phyloP scores from a whole-genome alignment of 495 filamentous ascomycete genomes.

The Neurospora africana region DNA sequence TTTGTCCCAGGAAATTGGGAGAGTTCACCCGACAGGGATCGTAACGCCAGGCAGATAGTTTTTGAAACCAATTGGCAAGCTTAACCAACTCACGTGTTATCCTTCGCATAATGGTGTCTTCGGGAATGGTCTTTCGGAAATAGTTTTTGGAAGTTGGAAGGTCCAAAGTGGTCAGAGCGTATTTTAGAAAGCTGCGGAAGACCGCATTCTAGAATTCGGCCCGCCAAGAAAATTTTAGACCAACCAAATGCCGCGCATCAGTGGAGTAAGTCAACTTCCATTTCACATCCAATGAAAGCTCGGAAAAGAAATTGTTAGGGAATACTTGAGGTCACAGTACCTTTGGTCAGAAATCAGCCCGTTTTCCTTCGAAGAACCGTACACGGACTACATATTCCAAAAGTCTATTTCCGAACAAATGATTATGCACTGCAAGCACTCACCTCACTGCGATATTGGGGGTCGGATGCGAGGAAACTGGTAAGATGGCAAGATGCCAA shows the following conservation, averaged over 20 bases:
- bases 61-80: background rate
- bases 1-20: background rate
- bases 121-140: background rate
- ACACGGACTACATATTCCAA: too few species aligned
- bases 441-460: too few species aligned
- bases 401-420: too few species aligned
- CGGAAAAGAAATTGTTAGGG: too few species aligned
- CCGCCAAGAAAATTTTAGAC: background rate
- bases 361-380: too few species aligned
- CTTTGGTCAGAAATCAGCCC: too few species aligned
- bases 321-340: too few species aligned
- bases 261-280: background rate
- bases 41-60: background rate
- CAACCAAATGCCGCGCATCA: background rate
- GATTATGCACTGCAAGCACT: too few species aligned
- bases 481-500: too few species aligned
- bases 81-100: background rate
- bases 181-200: background rate
- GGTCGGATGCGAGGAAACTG: too few species aligned
- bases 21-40: background rate
- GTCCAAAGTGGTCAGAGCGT: background rate
- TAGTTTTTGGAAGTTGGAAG: too few species aligned
- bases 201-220: too few species aligned
- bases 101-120: background rate
- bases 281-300: background rate